Conservation (phyloP, 257 asterid species). For the Eustoma russellianum region DNA sequence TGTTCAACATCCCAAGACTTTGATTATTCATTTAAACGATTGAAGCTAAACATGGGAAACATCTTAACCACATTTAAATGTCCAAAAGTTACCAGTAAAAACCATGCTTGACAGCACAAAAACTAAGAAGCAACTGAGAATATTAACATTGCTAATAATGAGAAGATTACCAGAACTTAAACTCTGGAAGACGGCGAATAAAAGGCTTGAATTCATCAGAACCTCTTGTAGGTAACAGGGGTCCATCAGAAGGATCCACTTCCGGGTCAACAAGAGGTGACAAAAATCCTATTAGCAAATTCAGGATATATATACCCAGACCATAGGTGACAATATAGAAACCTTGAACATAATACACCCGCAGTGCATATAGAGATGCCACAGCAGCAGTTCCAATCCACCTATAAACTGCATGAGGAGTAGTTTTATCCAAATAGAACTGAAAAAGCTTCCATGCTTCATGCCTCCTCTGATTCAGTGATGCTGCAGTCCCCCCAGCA, state of each 20-base stretch:
- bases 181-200: slow-evolving; percentile 96
- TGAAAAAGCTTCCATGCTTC: slow-evolving; percentile 69
- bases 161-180: slow-evolving; percentile 73
- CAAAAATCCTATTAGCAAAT: slow-evolving; percentile 85
- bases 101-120: no score
- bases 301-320: slow-evolving; percentile 81
- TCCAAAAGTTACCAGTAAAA: no score
- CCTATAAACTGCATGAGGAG: slow-evolving; percentile 71
- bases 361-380: slow-evolving; percentile 55
- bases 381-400: slow-evolving; percentile 69
- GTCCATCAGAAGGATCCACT: slow-evolving; percentile 70
- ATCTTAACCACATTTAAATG: neutral
- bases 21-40: no score
- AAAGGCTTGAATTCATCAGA: slow-evolving; percentile 97
- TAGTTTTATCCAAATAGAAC: slow-evolving; percentile 73
- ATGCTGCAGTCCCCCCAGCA: slow-evolving; percentile 45
- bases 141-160: neutral
- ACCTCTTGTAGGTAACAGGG: slow-evolving; percentile 83
- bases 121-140: neutral
- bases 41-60: no score
- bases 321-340: slow-evolving; percentile 86
- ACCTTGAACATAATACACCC: slow-evolving; percentile 68
- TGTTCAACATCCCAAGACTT: no score
- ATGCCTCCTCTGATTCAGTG: slow-evolving; percentile 64
- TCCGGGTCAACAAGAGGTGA: slow-evolving; percentile 98